phyloP scores from a whole-genome alignment of 805 yeast species.

The Pichia thaimueangensis region DNA sequence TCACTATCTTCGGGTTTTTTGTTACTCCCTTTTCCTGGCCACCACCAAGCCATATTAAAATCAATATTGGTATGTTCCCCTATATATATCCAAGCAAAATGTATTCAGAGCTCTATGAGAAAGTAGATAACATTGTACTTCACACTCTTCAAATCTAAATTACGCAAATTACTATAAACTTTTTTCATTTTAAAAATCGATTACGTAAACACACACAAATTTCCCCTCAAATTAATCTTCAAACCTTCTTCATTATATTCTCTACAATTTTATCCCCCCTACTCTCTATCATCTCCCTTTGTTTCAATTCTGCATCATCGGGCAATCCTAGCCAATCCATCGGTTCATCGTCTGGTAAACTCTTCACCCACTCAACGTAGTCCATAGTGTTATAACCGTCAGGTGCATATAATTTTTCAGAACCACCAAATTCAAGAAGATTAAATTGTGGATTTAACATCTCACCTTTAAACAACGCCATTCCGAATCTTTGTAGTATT shows the following conservation, averaged over 20 bases:
- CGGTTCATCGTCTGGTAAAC: slow-evolving; percentile 46
- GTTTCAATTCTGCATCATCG: slow-evolving; percentile 8
- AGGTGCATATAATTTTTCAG: slow-evolving; percentile 35
- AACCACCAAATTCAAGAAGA: not conserved
- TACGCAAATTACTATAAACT: too few species aligned
- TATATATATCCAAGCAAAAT: too few species aligned
- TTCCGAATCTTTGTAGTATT: slow-evolving; percentile 32
- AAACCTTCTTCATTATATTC: not conserved
- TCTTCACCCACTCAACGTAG: slow-evolving; percentile 41
- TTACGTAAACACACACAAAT: not conserved
- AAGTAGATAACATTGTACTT: too few species aligned
- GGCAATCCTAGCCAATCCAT: slow-evolving; percentile 26
- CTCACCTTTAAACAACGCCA: slow-evolving; percentile 31
- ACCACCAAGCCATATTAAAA: slow-evolving; percentile 16
- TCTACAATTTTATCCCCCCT: not conserved
- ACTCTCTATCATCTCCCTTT: slow-evolving; percentile 2
- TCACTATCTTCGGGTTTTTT: not conserved
- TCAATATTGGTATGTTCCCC: too few species aligned
- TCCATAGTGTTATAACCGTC: slow-evolving; percentile 31
- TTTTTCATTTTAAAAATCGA: too few species aligned
- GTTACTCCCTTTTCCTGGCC: not conserved
- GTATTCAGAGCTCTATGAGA: too few species aligned
- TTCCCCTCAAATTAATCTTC: not conserved
- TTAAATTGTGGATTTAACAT: slow-evolving; percentile 28
- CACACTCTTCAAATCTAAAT: too few species aligned